Evolutionary conservation across 805 yeast genomes (phyloP).

Genomic region (Starmerella potacharoeniae): DNA sequence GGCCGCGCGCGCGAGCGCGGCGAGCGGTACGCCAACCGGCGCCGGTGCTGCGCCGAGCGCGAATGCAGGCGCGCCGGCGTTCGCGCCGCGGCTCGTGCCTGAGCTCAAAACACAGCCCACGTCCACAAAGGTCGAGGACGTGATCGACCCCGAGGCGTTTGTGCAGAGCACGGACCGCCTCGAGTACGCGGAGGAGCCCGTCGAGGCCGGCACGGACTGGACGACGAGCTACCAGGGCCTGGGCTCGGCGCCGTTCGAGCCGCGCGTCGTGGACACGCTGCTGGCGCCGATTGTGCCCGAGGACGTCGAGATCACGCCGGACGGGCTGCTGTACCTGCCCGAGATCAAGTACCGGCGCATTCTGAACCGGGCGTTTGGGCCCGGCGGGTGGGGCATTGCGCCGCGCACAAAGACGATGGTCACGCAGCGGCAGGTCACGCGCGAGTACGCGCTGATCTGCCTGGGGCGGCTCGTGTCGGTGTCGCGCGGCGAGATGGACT

Average conservation of each 20-base stretch:
- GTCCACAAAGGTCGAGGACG: slow-evolving; percentile 6
- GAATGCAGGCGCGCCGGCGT: neutral
- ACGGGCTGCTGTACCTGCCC: slow-evolving; percentile 82
- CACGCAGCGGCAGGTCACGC: slow-evolving; percentile 61
- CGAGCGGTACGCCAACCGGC: neutral
- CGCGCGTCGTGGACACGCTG: slow-evolving; percentile 48
- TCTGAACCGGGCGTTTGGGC: slow-evolving; percentile 84
- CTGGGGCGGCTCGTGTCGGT: slow-evolving; percentile 81
- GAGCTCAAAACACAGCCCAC: slow-evolving; percentile 1
- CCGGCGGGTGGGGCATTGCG: slow-evolving; percentile 98
- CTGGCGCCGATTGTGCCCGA: slow-evolving; percentile 48
- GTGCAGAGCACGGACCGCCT: slow-evolving; percentile 7
- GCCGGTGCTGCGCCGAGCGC: neutral
- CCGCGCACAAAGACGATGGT: slow-evolving; percentile 80
- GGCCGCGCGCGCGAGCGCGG: neutral
- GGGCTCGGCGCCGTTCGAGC: slow-evolving; percentile 65
- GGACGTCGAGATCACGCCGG: slow-evolving; percentile 92
- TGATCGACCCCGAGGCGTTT: slow-evolving; percentile 2
- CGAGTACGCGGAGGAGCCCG: slow-evolving; percentile 4
- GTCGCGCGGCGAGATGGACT: slow-evolving; percentile 93
- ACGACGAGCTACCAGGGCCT: slow-evolving; percentile 76
- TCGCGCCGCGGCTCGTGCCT: slow-evolving; percentile 4
- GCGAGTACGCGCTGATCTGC: slow-evolving; percentile 83
- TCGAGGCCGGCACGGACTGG: slow-evolving; percentile 45
- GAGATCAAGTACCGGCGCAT: slow-evolving; percentile 91